These are phyloP conservation scores for Stemphylium vesicarium DNA, from an alignment of 2,329 filamentous ascomycete species.

Conservation along the genomic window DNA sequence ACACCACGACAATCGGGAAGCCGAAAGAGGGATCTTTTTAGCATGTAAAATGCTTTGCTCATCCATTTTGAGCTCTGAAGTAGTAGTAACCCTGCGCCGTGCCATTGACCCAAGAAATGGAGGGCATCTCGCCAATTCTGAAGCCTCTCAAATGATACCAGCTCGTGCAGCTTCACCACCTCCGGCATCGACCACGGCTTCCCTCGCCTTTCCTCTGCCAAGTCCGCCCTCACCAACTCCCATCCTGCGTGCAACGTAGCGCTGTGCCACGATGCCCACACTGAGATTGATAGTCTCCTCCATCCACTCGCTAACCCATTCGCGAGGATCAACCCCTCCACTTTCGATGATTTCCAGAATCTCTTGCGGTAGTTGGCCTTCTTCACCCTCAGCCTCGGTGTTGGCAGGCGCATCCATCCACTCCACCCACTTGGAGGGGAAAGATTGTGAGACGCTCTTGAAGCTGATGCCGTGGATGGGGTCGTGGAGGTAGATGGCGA, in stretches of 20 bases:
- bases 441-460: conserved; percentile 77
- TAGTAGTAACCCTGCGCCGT: conserved; percentile 4
- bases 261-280: conserved; percentile 86
- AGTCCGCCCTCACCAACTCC: conserved; percentile 85
- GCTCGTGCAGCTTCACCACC: conserved; percentile 68
- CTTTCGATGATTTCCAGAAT: conserved; percentile 81
- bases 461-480: conserved; percentile 92
- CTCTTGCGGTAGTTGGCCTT: conserved; percentile 73
- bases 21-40: neutral
- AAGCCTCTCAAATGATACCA: conserved; percentile 39
- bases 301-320: conserved; percentile 98
- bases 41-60: conserved; percentile 5
- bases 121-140: neutral
- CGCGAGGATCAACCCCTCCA: conserved; percentile 83
- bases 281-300: conserved; percentile 82
- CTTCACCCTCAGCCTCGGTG: conserved; percentile 48
- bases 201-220: conserved; percentile 63
- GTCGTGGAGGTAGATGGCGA: conserved; percentile 82
- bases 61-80: neutral
- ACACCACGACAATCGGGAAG: neutral
- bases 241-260: conserved; percentile 95
- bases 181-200: conserved; percentile 62
- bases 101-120: conserved; percentile 4
- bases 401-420: conserved; percentile 76
- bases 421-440: conserved; percentile 84